Base-by-base conservation (phyloP, 805 yeast genomes). In the Hanseniaspora vineae region DNA sequence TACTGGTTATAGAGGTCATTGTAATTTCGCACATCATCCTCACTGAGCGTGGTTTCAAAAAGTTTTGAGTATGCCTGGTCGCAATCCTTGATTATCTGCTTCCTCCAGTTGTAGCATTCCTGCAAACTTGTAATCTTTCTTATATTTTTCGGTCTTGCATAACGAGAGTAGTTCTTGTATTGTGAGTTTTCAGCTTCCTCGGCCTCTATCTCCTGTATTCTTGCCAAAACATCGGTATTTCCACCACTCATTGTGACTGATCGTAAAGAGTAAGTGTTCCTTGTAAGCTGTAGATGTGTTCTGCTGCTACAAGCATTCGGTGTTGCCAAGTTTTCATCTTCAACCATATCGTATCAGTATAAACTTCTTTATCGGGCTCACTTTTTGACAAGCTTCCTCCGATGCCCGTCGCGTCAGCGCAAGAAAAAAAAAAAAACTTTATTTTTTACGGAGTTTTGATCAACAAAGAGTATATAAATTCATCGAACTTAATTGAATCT, bases 1-100 rank as follows among this genome's bases (percentile, higher is more conserved):
- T 84, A 64, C 47, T 73, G 75, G 57, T 86, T 87, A 47, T 86
- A 62, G 43, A 76, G 75, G 54, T 85, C 95, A 58, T 88, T 89
- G 29, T 84, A 58, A 39, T 81, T 89, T 43, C 92, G 65, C 1
- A 89, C 62, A 54, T 81, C 83, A 32, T 64, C 64, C 29, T 81
- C 86, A n/a, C 75, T 71, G 19, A 77, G 54, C 2, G 72, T 58
- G 0, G 69, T 71, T 57, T 85, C 92, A 50, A 81, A 81, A 32
- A 88, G 77, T 54, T 75, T 67, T 2, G 83, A 69, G 39, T 82
- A 64, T 53, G 76, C 75, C 13, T 69, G 64, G 17, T 81, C 75
- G 42, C 87, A 78, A 53, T 87, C 95, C 35, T 70, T 66, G 2
- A 80, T 53, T 6, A 85, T 72, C 51, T 76, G 75, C 11, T 68